Evolutionary conservation across 352 stramenopile species (phyloP), one percentile per base, ranked within the genome.

Genomic region (Poterioochromonas sp.): DNA sequence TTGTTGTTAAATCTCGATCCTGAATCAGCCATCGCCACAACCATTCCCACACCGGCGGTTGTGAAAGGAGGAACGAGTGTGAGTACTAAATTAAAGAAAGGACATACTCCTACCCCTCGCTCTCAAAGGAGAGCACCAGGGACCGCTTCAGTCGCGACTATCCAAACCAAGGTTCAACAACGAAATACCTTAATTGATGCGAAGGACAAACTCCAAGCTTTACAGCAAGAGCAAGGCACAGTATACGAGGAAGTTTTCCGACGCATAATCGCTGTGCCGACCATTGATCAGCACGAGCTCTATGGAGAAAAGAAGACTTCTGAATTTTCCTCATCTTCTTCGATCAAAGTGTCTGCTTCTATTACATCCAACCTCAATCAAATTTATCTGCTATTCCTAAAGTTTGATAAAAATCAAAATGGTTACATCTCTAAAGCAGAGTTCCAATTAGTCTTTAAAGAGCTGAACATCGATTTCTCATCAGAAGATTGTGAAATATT

Each of bases 381-480:
- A 39, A n/a, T n/a, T n/a, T n/a, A n/a, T n/a, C n/a, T n/a, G n/a
- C 60, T 63, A 34, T 81, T 81, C 43, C 20, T 34, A 22, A 62
- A 63, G 35, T 81, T 81, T 51, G 77, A 81, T 49, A 76, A 35
- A 47, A 73, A 81, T 37, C 18, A n/a, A 32, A 49, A 81, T 51
- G 64, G 68, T 22, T 18, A 39, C 37, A 81, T 81, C 37, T 80
- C 54, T 34, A 35, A 49, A 40, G 43, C 44, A 18, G 77, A 81
- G 44, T 81, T 81, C 39, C 3, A 5, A 12, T 22, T 76, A 20
- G 70, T 35, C 2, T 11, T 81, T 5, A 37, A 32, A 22, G 63
- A 79, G n/a, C 1, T 81, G 1, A 62, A 80, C 37, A n/a, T 80
- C 8, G 22, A 68, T 32, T 34, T 71, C 5, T 76, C 41, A 22